A percentile compares a stretch with the other conserved stretches of the same genome.
These are phyloP conservation scores for Carex littledalei DNA, from an alignment of 176 grass and related monocot genomes.

Conservation along the genomic window DNA sequence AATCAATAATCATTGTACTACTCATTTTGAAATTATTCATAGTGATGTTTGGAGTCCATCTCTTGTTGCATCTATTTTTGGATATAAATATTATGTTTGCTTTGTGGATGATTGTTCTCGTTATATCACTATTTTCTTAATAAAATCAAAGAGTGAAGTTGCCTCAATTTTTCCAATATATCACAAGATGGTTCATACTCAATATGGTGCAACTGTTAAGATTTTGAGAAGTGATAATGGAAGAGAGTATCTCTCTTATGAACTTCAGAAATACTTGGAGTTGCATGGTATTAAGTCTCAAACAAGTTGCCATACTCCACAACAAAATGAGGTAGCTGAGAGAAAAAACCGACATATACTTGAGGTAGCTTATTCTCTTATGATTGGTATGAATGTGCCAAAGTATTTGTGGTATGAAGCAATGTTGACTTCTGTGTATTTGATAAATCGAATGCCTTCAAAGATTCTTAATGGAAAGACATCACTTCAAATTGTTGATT, in stretches of 20 bases:
- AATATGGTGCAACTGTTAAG: neutral
- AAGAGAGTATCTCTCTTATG: neutral
- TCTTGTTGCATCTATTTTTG: neutral
- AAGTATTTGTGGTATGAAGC: neutral
- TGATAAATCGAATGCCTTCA: neutral
- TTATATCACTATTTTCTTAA: neutral
- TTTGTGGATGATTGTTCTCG: neutral
- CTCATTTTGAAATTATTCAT: neutral
- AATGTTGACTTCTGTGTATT: neutral
- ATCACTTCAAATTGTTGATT: neutral
- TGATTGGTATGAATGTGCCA: neutral
- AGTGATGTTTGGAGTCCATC: neutral
- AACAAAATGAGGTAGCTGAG: neutral
- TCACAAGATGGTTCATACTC: neutral
- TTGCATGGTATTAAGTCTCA: neutral
- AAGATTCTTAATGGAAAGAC: neutral
- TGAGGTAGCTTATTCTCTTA: neutral
- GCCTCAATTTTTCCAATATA: neutral
- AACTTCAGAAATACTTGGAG: neutral
- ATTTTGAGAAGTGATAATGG: neutral
- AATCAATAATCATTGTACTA: neutral
- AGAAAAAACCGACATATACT: neutral
- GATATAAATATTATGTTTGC: neutral
- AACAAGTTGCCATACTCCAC: neutral
- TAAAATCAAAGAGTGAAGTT: neutral